phyloP scores from a whole-genome alignment of 805 yeast species.

The Pichia thaimueangensis region DNA sequence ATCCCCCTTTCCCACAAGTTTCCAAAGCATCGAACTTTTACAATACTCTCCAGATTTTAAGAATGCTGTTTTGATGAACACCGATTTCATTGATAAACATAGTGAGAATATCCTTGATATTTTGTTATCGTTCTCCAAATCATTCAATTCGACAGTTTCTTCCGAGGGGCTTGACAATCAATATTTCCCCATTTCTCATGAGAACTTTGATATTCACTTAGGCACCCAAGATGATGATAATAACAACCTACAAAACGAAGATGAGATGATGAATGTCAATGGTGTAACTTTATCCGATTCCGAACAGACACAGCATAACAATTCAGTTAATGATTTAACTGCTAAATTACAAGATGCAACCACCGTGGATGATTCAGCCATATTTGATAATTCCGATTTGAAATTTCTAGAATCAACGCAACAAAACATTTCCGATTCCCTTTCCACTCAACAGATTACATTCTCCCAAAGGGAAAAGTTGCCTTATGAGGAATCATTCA shows the following conservation, averaged over 20 bases:
- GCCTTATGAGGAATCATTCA: neutral
- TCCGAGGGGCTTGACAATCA: slow-evolving; percentile 2
- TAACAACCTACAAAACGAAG: slow-evolving; percentile 1
- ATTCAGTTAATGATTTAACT: neutral
- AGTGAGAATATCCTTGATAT: neutral
- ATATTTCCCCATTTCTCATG: slow-evolving; percentile 6
- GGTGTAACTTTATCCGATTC: slow-evolving; percentile 1
- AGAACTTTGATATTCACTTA: neutral
- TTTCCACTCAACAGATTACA: too few relatives aligned
- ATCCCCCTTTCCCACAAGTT: slow-evolving; percentile 27
- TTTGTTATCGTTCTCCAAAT: neutral
- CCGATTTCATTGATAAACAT: neutral
- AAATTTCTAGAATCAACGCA: neutral
- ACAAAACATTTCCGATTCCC: neutral
- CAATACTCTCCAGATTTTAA: slow-evolving; percentile 10
- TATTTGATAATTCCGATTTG: neutral
- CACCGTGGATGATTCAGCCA: neutral
- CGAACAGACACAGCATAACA: neutral
- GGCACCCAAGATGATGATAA: neutral
- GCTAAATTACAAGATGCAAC: slow-evolving; percentile 9
- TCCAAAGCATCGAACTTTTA: slow-evolving; percentile 22
- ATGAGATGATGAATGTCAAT: neutral
- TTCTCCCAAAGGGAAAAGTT: slow-evolving; percentile 2
- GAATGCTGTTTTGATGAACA: slow-evolving; percentile 3
- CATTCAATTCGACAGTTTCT: neutral